Evolutionary conservation across 2,329 filamentous ascomycete genomes (phyloP).

Genomic region (Coniochaeta ligniaria): DNA sequence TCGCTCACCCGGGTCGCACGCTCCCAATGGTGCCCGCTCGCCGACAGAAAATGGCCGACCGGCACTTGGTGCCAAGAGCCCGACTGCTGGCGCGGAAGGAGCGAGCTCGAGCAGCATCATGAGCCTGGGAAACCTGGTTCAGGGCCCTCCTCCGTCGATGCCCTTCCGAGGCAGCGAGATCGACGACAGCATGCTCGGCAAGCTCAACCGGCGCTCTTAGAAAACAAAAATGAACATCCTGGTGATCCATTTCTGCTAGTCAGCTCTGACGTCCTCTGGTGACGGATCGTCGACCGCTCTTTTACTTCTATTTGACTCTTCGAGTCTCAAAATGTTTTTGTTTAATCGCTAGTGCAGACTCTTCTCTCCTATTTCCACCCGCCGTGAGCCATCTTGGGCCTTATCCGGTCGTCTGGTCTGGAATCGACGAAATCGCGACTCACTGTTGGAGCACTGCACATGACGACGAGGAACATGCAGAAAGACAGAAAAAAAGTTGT

Average conservation of each 20-base stretch:
- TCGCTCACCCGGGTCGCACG: slow-evolving; percentile 4
- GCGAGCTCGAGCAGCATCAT: slow-evolving; percentile 37
- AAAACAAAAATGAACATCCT: not conserved
- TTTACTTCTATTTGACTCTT: not conserved
- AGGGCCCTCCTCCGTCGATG: slow-evolving; percentile 12
- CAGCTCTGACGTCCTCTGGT: not conserved
- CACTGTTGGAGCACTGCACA: not conserved
- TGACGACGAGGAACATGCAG: not conserved
- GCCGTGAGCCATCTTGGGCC: not conserved
- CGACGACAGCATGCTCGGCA: slow-evolving; percentile 47
- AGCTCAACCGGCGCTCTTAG: slow-evolving; percentile 33
- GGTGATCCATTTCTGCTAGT: not conserved
- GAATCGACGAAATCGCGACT: not conserved
- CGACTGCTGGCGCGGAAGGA: not conserved
- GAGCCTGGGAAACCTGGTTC: slow-evolving; percentile 45
- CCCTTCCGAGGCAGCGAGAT: slow-evolving; percentile 33
- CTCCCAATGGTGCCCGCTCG: not conserved
- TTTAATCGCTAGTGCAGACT: not conserved
- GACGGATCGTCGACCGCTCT: not conserved
- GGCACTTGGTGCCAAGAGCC: not conserved
- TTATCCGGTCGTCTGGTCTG: not conserved
- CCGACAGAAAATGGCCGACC: not conserved
- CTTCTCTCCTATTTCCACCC: slow-evolving; percentile 4
- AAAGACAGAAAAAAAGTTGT: not conserved
- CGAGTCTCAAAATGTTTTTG: not conserved